phyloP scores from a whole-genome alignment of 2,329 filamentous ascomycete species.

The Diaporthe sp. region DNA sequence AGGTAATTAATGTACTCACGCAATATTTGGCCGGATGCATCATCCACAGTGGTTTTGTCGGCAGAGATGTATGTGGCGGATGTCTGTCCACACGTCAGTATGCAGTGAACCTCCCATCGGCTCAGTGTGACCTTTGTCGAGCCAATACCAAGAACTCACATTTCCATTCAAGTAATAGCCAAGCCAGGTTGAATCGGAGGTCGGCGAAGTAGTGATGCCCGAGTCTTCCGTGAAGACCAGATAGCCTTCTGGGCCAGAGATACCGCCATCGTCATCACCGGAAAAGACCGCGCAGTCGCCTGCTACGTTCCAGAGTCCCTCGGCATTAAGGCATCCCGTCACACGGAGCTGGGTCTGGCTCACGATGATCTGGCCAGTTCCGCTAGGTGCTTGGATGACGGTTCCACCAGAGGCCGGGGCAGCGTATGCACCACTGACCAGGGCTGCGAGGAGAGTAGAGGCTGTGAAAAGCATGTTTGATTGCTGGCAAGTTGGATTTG shows the following conservation, averaged over 20 bases:
- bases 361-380: conserved; percentile 15
- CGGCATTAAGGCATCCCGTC: conserved; percentile 7
- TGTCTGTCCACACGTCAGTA: neutral
- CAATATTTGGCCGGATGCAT: conserved; percentile 12
- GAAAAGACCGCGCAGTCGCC: conserved; percentile 8
- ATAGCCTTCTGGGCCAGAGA: conserved; percentile 7
- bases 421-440: conserved; percentile 1
- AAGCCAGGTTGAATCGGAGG: conserved; percentile 10
- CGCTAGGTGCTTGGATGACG: neutral
- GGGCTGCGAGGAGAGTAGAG: neutral
- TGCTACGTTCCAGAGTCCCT: conserved; percentile 4
- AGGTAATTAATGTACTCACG: neutral
- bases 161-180: conserved; percentile 24
- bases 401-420: conserved; percentile 10
- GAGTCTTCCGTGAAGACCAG: neutral
- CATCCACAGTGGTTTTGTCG: neutral
- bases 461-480: neutral
- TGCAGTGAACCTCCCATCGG: neutral
- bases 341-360: conserved; percentile 28
- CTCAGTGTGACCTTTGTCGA: neutral
- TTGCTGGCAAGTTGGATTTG: too few relatives aligned
- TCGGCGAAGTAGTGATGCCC: conserved; percentile 1
- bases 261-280: neutral
- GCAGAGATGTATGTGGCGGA: conserved; percentile 14
- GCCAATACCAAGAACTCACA: neutral